Base-by-base conservation (phyloP, 805 yeast species). In the Candida nanaspora region DNA sequence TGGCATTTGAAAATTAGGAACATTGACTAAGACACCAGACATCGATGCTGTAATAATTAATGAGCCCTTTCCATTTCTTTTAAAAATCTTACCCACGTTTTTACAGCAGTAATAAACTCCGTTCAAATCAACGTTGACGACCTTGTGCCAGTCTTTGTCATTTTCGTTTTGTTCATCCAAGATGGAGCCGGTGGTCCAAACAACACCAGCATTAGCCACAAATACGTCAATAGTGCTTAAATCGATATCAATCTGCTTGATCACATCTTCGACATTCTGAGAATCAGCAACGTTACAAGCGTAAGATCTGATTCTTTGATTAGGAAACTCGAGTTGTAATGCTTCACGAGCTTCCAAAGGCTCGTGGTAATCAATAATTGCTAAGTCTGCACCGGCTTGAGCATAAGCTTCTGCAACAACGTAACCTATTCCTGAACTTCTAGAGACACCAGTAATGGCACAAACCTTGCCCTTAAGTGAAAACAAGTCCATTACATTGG, bases 321-420 rank as follows among this genome's bases (percentile, higher is more conserved):
- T 46, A 9, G 59, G 57, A 39, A 48, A 61, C 53, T 48, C 57
- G 50, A 38, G 31, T 4, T 47, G 40, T n/a, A 56, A 41, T 10
- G 27, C 33, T 22, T 43, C 47, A 28, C 48, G 46, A 14, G 55
- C 45, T 31, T 46, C 50, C 3, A 50, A 38, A 33, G 55, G 48
- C 44, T 52, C 61, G 33, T 39, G 39, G 46, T 47, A 61, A 48
- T 53, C 63, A 62, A 69, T 64, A 36, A 68, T 53, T 36, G 86
- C 86, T 27, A 87, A 76, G 46, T 82, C 82, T 9, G 94, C 95
- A 39, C 95, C 95, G 4, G 91, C 91, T 63, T 85, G 91, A 38
- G 88, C 83, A 53, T 69, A 85, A 2, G 87, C 89, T 59, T 78
- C 84, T 34, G 94, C 94, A 28, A 84, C 83, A 4, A 85, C 86